phyloP scores from a whole-genome alignment of 2,329 filamentous ascomycete species.

The Sphaerulina musiva region DNA sequence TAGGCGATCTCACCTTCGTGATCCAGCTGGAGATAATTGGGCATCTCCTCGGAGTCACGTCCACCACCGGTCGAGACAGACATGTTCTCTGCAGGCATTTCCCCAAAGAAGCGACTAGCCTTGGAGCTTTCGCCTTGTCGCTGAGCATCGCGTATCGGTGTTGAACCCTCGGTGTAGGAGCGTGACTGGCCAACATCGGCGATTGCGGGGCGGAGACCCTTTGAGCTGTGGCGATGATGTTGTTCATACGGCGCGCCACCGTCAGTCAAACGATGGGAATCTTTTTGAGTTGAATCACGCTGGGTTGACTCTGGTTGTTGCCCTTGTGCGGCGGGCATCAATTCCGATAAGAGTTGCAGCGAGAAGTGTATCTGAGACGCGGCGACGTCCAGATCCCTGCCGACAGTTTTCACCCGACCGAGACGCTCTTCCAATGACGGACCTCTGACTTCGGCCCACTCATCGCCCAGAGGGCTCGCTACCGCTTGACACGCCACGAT shows the following conservation, averaged over 20 bases:
- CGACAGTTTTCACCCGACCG: slow-evolving; percentile 69
- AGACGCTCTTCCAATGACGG: slow-evolving; percentile 83
- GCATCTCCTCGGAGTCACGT: slow-evolving; percentile 63
- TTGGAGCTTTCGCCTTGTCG: slow-evolving; percentile 41
- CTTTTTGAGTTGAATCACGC: slow-evolving; percentile 3
- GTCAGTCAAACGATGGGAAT: slow-evolving; percentile 33
- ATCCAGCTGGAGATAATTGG: slow-evolving; percentile 78
- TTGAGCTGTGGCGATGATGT: slow-evolving; percentile 27
- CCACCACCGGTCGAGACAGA: slow-evolving; percentile 30
- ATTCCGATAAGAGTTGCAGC: slow-evolving; percentile 77
- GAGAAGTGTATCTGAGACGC: slow-evolving; percentile 84
- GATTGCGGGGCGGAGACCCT: slow-evolving; percentile 46
- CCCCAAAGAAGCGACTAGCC: slow-evolving; percentile 47
- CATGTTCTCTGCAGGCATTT: slow-evolving; percentile 38
- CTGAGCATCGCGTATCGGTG: slow-evolving; percentile 19
- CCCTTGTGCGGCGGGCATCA: slow-evolving; percentile 54
- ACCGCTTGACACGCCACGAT: slow-evolving; percentile 82
- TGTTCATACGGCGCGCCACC: slow-evolving; percentile 29
- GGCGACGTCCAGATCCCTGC: slow-evolving; percentile 75
- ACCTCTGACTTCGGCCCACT: slow-evolving; percentile 89
- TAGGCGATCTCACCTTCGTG: slow-evolving; percentile 84
- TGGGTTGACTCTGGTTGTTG: slow-evolving; percentile 24
- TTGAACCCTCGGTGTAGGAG: slow-evolving; percentile 56
- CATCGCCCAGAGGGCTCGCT: slow-evolving; percentile 84
- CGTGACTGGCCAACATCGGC: slow-evolving; percentile 53